A percentile compares a stretch with the other conserved stretches of the same genome.
phyloP scores from a whole-genome alignment of 331 rosid genomes.

The Acacia pycnantha region DNA sequence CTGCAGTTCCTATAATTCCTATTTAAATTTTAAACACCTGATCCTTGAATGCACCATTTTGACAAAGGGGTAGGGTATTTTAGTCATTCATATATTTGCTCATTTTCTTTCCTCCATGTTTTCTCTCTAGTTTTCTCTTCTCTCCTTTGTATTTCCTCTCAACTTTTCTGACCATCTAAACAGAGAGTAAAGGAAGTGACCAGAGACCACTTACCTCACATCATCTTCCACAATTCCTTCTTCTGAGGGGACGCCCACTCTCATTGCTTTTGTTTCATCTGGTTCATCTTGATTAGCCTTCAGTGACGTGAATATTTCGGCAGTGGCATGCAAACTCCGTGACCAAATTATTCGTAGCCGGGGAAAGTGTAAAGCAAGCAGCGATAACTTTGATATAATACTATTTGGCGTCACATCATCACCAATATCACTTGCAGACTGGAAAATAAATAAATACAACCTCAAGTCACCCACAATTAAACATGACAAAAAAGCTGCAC shows the following conservation, averaged over 20 bases:
- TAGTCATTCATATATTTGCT: too few relatives aligned
- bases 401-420: conserved; percentile 91
- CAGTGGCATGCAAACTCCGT: conserved; percentile 88
- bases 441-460: conserved; percentile 31
- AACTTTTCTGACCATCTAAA: neutral
- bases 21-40: neutral
- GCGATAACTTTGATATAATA: conserved; percentile 87
- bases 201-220: conserved; percentile 56
- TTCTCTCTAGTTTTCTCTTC: too few relatives aligned
- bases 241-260: conserved; percentile 97
- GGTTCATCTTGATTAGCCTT: conserved; percentile 98
- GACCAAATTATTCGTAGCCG: conserved; percentile 95
- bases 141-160: neutral
- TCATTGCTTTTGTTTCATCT: conserved; percentile 77
- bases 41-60: neutral
- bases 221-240: conserved; percentile 88
- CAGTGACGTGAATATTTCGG: conserved; percentile 83
- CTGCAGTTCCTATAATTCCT: conserved; percentile 9
- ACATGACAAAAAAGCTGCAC: conserved; percentile 15
- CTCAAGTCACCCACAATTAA: conserved; percentile 1
- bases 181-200: neutral
- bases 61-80: too few relatives aligned
- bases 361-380: conserved; percentile 87
- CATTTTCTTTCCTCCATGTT: too few relatives aligned
- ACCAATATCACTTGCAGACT: conserved; percentile 95